Percentiles rank a stretch among this genome's conserved stretches.
These are phyloP conservation scores for Chrysosporium keratinophilum DNA, from an alignment of 2,329 filamentous ascomycete species.

Conservation along the genomic window DNA sequence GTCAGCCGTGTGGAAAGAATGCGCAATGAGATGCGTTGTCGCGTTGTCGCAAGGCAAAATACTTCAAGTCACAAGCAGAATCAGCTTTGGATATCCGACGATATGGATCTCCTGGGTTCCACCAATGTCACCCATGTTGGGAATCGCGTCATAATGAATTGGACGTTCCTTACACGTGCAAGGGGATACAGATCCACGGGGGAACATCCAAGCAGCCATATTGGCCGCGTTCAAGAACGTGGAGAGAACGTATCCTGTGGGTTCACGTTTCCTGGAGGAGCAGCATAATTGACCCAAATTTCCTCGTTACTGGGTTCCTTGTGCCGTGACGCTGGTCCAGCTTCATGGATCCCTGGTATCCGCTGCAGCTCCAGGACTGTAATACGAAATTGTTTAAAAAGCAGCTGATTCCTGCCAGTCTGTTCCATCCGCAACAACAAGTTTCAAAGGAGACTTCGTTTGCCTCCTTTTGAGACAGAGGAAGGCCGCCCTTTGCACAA, in stretches of 20 bases:
- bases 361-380: conserved; percentile 12
- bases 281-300: too few relatives aligned
- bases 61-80: conserved; percentile 18
- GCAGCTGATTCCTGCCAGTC: neutral
- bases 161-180: too few relatives aligned
- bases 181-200: too few relatives aligned
- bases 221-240: too few relatives aligned
- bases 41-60: too few relatives aligned
- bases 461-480: conserved; percentile 11
- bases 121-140: too few relatives aligned
- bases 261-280: neutral
- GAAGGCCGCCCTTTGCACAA: conserved; percentile 10
- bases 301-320: too few relatives aligned
- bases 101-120: too few relatives aligned
- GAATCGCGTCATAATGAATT: too few relatives aligned
- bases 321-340: neutral
- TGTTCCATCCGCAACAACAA: neutral
- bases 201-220: too few relatives aligned
- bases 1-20: too few relatives aligned
- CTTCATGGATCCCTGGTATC: conserved; percentile 16
- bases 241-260: neutral
- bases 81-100: conserved; percentile 23
- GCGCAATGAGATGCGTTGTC: too few relatives aligned
- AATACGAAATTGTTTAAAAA: conserved; percentile 9
- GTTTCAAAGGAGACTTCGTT: neutral